These are phyloP conservation scores for Groenewaldozyma salmanticensis DNA, from an alignment of 805 yeast genomes.

Conservation along the genomic window DNA sequence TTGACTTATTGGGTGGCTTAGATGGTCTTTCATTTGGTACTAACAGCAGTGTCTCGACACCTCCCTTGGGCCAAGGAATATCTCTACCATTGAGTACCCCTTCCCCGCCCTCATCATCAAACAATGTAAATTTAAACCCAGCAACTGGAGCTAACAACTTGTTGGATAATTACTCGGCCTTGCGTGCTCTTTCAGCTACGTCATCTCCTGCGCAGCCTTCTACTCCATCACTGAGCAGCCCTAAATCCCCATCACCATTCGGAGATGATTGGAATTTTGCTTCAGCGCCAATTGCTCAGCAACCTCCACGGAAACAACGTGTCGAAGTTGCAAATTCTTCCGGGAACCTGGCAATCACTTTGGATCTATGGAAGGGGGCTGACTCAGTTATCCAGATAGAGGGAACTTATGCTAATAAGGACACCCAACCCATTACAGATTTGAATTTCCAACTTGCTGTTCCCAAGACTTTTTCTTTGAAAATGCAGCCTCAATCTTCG, in stretches of 20 bases:
- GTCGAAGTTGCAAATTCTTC: neutral
- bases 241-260: neutral
- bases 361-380: constrained; percentile 32
- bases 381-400: constrained; percentile 34
- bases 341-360: constrained; percentile 37
- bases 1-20: constrained; percentile 69
- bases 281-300: constrained; percentile 9
- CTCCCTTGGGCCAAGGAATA: constrained; percentile 20
- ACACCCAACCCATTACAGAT: constrained; percentile 33
- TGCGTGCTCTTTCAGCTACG: constrained; percentile 4
- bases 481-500: constrained; percentile 53
- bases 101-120: constrained; percentile 18
- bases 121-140: constrained; percentile 2
- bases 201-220: constrained; percentile 5
- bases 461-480: constrained; percentile 51
- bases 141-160: neutral
- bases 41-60: neutral
- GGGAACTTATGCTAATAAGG: constrained; percentile 41
- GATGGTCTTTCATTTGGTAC: constrained; percentile 47
- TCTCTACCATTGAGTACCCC: constrained; percentile 30
- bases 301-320: constrained; percentile 12
- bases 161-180: constrained; percentile 8
- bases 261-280: constrained; percentile 8
- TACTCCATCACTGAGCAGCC: neutral
- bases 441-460: constrained; percentile 60